A percentile compares a stretch with the other conserved stretches of the same genome.
phyloP scores from a whole-genome alignment of 768 basidiomycete genomes.

The Calocybe gangraenosa region DNA sequence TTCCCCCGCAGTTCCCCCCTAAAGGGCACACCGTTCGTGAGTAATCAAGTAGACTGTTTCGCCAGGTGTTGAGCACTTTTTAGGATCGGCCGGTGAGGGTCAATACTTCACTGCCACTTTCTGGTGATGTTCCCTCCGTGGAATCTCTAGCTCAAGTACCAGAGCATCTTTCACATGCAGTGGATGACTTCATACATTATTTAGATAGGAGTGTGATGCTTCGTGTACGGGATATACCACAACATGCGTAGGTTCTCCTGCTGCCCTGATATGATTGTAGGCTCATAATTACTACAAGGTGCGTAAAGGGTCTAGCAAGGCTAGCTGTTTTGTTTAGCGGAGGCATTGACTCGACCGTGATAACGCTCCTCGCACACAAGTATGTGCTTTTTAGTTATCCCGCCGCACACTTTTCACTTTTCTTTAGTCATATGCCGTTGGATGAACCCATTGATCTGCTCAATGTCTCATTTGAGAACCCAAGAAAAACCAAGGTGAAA shows the following conservation, averaged over 20 bases:
- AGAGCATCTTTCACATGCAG: conserved; percentile 32
- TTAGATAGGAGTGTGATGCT: conserved; percentile 66
- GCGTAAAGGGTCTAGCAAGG: conserved; percentile 38
- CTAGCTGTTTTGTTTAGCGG: conserved; percentile 92
- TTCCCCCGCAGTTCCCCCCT: conserved; percentile 12
- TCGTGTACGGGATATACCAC: conserved; percentile 67
- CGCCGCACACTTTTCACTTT: conserved; percentile 1
- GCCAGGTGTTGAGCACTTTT: neutral
- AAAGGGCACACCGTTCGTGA: conserved; percentile 23
- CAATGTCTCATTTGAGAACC: conserved; percentile 95
- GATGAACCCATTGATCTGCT: conserved; percentile 87
- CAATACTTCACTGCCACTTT: conserved; percentile 47
- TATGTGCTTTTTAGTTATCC: conserved; percentile 25
- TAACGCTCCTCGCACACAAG: conserved; percentile 80
- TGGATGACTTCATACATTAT: conserved; percentile 48
- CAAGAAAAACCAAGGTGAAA: conserved; percentile 61
- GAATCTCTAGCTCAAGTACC: conserved; percentile 40
- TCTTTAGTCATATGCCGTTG: conserved; percentile 58
- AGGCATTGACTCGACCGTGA: conserved; percentile 87
- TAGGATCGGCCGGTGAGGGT: conserved; percentile 45
- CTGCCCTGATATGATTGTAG: neutral
- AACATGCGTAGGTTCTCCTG: conserved; percentile 28
- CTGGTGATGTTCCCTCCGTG: conserved; percentile 32
- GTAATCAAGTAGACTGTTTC: conserved; percentile 10
- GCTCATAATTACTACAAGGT: conserved; percentile 14